Base-by-base conservation (phyloP, 768 basidiomycete species). In the Cystoderma amianthinum region DNA sequence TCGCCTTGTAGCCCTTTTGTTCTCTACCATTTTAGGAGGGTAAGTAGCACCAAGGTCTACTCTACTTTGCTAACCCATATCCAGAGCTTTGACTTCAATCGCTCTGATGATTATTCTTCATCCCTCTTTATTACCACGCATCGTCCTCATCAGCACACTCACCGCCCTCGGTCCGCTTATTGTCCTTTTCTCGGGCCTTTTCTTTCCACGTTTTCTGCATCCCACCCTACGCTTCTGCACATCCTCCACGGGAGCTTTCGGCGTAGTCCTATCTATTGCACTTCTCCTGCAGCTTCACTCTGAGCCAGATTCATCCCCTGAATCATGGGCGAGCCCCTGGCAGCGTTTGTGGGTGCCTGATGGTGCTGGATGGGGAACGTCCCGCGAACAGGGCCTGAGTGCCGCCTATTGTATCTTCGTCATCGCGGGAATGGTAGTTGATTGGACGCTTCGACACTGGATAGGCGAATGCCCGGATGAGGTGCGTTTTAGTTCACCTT, bases 401-500 rank as follows among this genome's bases (percentile, higher is more conserved):
- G 76, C 76, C 3, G 71, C 68, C 6, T 81, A 67, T 52, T 74
- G 71, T 43, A 53, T 82, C 20, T 67, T 83, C 37, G 54, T 78
- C 12, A 49, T 57, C 10, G 28, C 60, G 9, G 83, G 83, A 1
- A 60, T 67, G 7, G 57, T 52, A 0, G 58, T 52, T 15, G 82
- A 86, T 51, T 84, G 73, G 74, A 62, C 69, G n/a, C 58, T 84
- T 32, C 60, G 62, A 21, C 55, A 57, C 38, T 70, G 67, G 60
- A 64, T 80, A 20, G 83, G 82, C 16, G 80, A 82, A 49, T 78
- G 77, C 58, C 82, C 82, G 11, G 82, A 84, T 49, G 71, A 84
- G 72, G 80, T 78, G 44, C 19, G 65, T 56, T 22, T 32, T 15
- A 5, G 18, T 38, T n/a, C 10, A 3, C 23, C 13, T 30, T 12